phyloP scores from a whole-genome alignment of 2,329 filamentous ascomycete genomes.

The Dothidotthia symphoricarpi region DNA sequence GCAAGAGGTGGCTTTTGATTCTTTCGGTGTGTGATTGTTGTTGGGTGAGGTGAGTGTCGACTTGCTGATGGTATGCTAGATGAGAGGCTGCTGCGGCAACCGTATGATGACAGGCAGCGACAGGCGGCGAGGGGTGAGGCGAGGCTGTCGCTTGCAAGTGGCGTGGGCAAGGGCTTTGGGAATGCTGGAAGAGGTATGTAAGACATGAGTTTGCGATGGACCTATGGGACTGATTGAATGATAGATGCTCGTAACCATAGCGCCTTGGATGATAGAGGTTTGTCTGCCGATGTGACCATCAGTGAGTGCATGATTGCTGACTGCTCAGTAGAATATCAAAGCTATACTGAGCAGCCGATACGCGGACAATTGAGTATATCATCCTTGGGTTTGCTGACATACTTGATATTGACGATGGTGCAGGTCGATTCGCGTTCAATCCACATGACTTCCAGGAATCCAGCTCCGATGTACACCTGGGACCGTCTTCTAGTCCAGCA shows the following conservation, averaged over 20 bases:
- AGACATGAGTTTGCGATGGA: no score
- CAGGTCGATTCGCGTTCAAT: slow-evolving; percentile 28
- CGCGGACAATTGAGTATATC: slow-evolving; percentile 9
- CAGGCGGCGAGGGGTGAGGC: slow-evolving; percentile 38
- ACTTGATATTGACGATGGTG: no score
- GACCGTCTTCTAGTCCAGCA: slow-evolving; percentile 43
- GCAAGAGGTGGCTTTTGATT: slow-evolving; percentile 41
- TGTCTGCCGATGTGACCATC: no score
- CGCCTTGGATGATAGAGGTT: no score
- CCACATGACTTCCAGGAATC: slow-evolving; percentile 13
- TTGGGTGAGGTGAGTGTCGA: no score
- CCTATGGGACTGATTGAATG: no score
- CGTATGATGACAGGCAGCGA: slow-evolving; percentile 33
- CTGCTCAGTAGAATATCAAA: slow-evolving; percentile 2
- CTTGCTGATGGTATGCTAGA: slow-evolving; percentile 31
- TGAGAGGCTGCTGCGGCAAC: slow-evolving; percentile 32
- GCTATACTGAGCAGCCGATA: slow-evolving; percentile 2
- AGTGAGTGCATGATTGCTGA: slow-evolving; percentile 1
- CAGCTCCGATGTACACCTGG: slow-evolving; percentile 33
- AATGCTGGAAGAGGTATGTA: no score
- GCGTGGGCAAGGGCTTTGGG: neutral
- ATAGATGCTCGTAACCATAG: no score
- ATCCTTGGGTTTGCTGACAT: no score
- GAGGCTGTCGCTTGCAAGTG: slow-evolving; percentile 39
- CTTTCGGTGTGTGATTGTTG: slow-evolving; percentile 46